These are phyloP conservation scores for Astrothelium macrocarpum DNA, from an alignment of 495 filamentous ascomycete genomes.

Conservation along the genomic window DNA sequence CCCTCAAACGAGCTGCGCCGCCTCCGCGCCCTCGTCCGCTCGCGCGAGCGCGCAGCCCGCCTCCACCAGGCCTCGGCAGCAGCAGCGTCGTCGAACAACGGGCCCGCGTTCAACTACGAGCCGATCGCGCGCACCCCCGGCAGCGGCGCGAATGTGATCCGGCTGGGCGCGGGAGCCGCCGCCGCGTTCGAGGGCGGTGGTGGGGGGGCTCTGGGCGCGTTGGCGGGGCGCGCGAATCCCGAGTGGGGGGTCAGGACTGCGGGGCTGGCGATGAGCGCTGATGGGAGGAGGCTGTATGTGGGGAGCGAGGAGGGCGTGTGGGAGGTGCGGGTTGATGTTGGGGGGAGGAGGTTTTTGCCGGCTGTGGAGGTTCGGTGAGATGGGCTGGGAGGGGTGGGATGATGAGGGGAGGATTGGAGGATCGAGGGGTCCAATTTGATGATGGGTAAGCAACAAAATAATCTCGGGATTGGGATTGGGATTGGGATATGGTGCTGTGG, in stretches of 20 bases:
- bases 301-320: conserved; percentile 34
- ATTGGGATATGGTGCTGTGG: neutral
- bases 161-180: neutral
- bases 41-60: conserved; percentile 18
- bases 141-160: neutral
- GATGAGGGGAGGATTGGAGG: neutral
- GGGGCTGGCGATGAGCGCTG: conserved; percentile 32
- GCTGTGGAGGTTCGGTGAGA: conserved; percentile 24
- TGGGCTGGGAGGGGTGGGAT: neutral
- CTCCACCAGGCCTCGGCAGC: conserved; percentile 11
- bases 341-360: conserved; percentile 26
- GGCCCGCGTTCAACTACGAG: neutral
- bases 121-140: conserved; percentile 5
- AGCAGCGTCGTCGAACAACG: conserved; percentile 7
- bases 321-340: conserved; percentile 28
- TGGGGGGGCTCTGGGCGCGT: neutral
- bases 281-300: conserved; percentile 29
- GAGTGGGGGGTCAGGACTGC: conserved; percentile 27
- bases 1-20: conserved; percentile 18
- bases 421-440: neutral
- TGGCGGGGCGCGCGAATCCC: conserved; percentile 4
- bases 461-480: neutral
- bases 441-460: neutral
- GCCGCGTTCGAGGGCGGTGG: conserved; percentile 10
- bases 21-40: conserved; percentile 20